A percentile compares a stretch with the other conserved stretches of the same genome.
Evolutionary conservation across 805 yeast species (phyloP).

Genomic region (Zygosaccharomyces lentus): DNA sequence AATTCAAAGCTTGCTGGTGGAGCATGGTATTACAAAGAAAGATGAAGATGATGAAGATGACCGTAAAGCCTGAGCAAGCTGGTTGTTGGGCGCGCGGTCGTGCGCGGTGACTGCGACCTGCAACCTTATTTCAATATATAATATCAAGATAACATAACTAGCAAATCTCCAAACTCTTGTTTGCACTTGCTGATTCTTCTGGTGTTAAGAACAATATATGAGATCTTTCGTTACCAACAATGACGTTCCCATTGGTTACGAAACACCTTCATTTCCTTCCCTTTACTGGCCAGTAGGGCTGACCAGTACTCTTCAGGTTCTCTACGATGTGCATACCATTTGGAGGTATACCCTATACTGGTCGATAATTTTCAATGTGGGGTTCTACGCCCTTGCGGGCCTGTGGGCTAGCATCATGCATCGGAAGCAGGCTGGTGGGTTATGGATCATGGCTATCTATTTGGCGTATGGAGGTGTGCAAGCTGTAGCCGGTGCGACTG

Average conservation of each 20-base stretch:
- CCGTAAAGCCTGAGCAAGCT: background rate
- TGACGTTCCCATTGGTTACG: slow-evolving; percentile 76
- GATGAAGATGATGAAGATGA: slow-evolving; percentile 45
- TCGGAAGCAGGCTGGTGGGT: slow-evolving; percentile 38
- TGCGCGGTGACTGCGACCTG: slow-evolving; percentile 2
- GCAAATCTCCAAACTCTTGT: background rate
- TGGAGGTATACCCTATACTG: slow-evolving; percentile 82
- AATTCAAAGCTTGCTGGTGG: slow-evolving; percentile 67
- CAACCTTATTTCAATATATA: background rate
- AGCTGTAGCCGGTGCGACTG: slow-evolving; percentile 69
- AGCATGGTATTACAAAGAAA: slow-evolving; percentile 61
- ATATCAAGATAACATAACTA: background rate
- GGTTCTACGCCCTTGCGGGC: slow-evolving; percentile 63
- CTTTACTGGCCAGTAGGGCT: slow-evolving; percentile 61
- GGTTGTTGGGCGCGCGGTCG: background rate
- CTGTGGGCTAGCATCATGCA: slow-evolving; percentile 51
- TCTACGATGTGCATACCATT: slow-evolving; percentile 67
- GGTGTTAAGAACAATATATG: background rate
- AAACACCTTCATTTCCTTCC: slow-evolving; percentile 76
- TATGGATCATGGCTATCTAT: slow-evolving; percentile 46
- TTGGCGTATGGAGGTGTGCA: slow-evolving; percentile 52
- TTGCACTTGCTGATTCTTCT: background rate
- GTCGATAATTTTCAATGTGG: slow-evolving; percentile 65
- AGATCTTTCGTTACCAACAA: slow-evolving; percentile 42
- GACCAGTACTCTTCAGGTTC: slow-evolving; percentile 42